Base-by-base conservation (phyloP, 495 filamentous ascomycete species). In the Immersiella caudata region DNA sequence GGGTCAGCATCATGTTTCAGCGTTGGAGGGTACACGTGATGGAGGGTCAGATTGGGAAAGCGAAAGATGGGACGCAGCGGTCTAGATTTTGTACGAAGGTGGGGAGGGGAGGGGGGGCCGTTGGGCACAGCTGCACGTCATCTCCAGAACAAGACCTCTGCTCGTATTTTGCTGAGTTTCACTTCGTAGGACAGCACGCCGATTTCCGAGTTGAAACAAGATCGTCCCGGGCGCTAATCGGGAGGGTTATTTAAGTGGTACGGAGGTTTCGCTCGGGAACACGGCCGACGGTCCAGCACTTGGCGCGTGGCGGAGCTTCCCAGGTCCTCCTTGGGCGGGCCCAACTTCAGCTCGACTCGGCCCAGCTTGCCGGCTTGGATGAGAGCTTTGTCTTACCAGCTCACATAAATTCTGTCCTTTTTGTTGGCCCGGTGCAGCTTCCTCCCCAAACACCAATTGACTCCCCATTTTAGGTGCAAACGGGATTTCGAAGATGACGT, bases 401-500 rank as follows among this genome's bases (percentile, higher is more conserved):
- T 12, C 40, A 2, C 40, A 46, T 46, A 46, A 46, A 46, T 14
- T 14, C 40, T 46, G 40, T 46, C 16, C 14, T 46, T 46, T 46
- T 46, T 46, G 6, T 14, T 46, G 40, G 40, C 16, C 9, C 40
- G 40, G 40, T 18, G 40, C 40, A 14, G 11, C 5, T 2, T 46
- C 11, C 16, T 46, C 11, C 40, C 16, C 22, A 20, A 26, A 27
- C 21, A 57, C 2, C 40, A 46, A 46, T 46, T 46, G 40, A 46
- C 40, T 6, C 16, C 11, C 2, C 9, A 33, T 60, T 33, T 35
- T 14, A 35, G n/a, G 29, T 26, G 29, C 25, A 29, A 33, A 49
- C 40, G 16, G 11, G 14, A 2, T 46, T 46, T 46, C 2, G 40
- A 56, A 18, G 21, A 65, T 65, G 49, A 51, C 61, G 24, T 67